Percentiles rank a stretch among this genome's conserved stretches.
Evolutionary conservation across 352 stramenopile genomes (phyloP).

Genomic region (Globisporangium abappressorium): DNA sequence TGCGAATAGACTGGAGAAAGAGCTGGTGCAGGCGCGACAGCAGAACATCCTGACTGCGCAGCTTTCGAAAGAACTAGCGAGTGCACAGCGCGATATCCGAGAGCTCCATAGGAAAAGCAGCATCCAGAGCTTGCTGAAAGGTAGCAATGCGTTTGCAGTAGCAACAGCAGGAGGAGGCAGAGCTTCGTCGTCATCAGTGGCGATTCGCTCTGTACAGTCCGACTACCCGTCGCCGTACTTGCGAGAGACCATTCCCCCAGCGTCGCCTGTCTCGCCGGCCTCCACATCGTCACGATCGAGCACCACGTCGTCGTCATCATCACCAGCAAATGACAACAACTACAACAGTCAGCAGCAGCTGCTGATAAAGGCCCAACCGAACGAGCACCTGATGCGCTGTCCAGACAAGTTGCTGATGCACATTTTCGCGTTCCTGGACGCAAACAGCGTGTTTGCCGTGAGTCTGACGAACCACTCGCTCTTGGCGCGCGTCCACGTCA

Average conservation of each 20-base stretch:
- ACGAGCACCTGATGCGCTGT: constrained; percentile 31
- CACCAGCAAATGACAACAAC: constrained; percentile 1
- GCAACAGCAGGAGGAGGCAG: not conserved
- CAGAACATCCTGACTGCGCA: constrained; percentile 50
- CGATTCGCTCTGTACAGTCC: not conserved
- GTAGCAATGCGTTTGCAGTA: constrained; percentile 20
- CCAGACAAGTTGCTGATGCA: constrained; percentile 61
- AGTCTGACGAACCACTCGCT: constrained; percentile 57
- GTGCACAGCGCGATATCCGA: constrained; percentile 70
- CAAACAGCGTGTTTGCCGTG: constrained; percentile 68
- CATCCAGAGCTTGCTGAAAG: constrained; percentile 64
- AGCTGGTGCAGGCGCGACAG: constrained; percentile 52
- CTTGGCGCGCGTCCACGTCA: constrained; percentile 50
- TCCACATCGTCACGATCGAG: constrained; percentile 15
- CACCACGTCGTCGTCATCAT: constrained; percentile 9
- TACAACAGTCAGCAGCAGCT: constrained; percentile 13
- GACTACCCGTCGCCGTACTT: not conserved
- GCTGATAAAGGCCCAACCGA: constrained; percentile 5
- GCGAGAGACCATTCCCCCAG: not conserved
- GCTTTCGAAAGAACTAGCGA: constrained; percentile 64
- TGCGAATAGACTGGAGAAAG: constrained; percentile 50
- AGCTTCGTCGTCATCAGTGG: not conserved
- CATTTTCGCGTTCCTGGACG: constrained; percentile 66
- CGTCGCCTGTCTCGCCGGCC: not conserved
- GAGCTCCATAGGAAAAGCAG: constrained; percentile 65